Conservation (phyloP, 1,284 basidiomycete genomes). For the Caloboletus inedulis region DNA sequence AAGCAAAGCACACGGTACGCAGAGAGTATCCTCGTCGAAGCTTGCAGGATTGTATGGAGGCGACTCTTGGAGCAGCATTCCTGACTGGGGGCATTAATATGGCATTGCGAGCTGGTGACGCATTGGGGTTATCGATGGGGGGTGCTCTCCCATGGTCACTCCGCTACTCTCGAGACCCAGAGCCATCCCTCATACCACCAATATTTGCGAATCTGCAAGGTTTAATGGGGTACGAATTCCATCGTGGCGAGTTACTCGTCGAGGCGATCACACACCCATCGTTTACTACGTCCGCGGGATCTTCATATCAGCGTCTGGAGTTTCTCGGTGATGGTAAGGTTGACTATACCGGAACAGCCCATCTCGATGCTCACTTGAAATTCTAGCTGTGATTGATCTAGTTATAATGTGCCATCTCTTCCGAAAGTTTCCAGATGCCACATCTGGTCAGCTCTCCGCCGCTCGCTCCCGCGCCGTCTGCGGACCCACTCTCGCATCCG, state of each 20-base stretch:
- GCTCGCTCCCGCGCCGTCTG: conserved; percentile 73
- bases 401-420: conserved; percentile 73
- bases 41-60: conserved; percentile 84
- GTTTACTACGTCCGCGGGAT: conserved; percentile 50
- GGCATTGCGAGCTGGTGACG: conserved; percentile 61
- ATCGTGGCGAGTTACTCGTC: conserved; percentile 55
- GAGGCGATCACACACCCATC: conserved; percentile 84
- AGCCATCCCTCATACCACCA: conserved; percentile 37
- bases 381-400: conserved; percentile 69
- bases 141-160: conserved; percentile 59
- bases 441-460: conserved; percentile 70
- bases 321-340: conserved; percentile 79
- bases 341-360: background rate
- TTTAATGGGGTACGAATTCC: conserved; percentile 68
- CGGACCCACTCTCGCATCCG: conserved; percentile 63
- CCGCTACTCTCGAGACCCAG: conserved; percentile 43
- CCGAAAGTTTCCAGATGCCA: conserved; percentile 63
- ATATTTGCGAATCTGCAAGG: conserved; percentile 60
- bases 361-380: conserved; percentile 13
- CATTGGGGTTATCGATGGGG: conserved; percentile 69
- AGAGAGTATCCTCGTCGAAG: conserved; percentile 60
- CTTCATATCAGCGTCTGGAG: conserved; percentile 80
- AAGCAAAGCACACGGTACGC: conserved; percentile 30
- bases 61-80: conserved; percentile 72
- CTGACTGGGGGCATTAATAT: conserved; percentile 64